phyloP scores from a whole-genome alignment of 768 basidiomycete genomes.

The Lyophyllum shimeji region DNA sequence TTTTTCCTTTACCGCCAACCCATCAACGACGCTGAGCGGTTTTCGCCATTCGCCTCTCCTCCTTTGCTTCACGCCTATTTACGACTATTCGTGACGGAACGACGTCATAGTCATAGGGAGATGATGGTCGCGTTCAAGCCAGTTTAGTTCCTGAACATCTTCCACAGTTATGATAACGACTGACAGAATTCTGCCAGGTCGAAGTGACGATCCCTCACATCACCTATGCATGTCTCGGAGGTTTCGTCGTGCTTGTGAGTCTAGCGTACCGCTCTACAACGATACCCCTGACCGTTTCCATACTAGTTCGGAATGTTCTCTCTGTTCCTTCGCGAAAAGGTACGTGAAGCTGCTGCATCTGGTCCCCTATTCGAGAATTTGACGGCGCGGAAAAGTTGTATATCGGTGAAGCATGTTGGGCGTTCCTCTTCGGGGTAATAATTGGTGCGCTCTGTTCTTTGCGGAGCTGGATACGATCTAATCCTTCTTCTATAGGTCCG shows the following conservation, averaged over 20 bases:
- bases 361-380: slow-evolving; percentile 4
- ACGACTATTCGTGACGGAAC: slow-evolving; percentile 6
- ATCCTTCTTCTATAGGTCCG: slow-evolving; percentile 52
- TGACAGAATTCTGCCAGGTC: slow-evolving; percentile 36
- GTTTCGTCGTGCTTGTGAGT: slow-evolving; percentile 78
- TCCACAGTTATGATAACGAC: not conserved
- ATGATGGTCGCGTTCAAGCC: slow-evolving; percentile 46
- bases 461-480: not conserved
- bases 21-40: slow-evolving; percentile 17
- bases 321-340: slow-evolving; percentile 85
- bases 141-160: slow-evolving; percentile 28
- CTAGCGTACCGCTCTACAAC: not conserved
- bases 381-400: slow-evolving; percentile 54
- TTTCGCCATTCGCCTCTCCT: slow-evolving; percentile 18
- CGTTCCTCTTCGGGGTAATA: slow-evolving; percentile 90
- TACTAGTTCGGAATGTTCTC: slow-evolving; percentile 93
- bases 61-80: slow-evolving; percentile 4
- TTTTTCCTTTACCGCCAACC: slow-evolving; percentile 6
- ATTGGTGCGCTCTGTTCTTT: slow-evolving; percentile 54
- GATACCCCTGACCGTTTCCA: not conserved
- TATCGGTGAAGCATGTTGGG: slow-evolving; percentile 95
- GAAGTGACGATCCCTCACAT: slow-evolving; percentile 72
- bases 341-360: slow-evolving; percentile 26
- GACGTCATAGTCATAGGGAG: slow-evolving; percentile 18
- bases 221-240: slow-evolving; percentile 76